These are phyloP conservation scores for Yamadazyma conglobata DNA, from an alignment of 1,139 yeast genomes.

Conservation along the genomic window DNA sequence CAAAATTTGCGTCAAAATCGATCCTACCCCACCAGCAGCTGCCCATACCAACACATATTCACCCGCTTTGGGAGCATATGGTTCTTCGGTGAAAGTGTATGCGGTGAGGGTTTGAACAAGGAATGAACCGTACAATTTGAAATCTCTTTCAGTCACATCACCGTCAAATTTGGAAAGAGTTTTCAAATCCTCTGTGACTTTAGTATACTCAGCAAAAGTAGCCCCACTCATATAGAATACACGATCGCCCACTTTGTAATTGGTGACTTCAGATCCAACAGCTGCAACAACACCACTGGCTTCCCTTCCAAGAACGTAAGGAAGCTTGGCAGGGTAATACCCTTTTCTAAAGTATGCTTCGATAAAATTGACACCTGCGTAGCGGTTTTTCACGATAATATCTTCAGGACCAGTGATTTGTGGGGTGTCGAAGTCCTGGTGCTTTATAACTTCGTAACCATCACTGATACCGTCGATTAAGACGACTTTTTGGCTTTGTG, in stretches of 20 bases:
- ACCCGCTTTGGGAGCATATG: conserved; percentile 61
- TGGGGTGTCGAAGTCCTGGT: conserved; percentile 58
- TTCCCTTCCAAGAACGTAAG: conserved; percentile 76
- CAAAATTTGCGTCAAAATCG: conserved; percentile 61
- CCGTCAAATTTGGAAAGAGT: conserved; percentile 48
- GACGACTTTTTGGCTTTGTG: conserved; percentile 57
- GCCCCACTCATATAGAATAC: conserved; percentile 53
- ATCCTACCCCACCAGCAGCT: conserved; percentile 94
- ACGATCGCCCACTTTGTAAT: conserved; percentile 65
- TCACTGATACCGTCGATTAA: conserved; percentile 54
- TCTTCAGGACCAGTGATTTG: conserved; percentile 47
- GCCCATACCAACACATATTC: conserved; percentile 80
- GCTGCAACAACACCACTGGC: conserved; percentile 75
- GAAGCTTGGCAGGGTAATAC: conserved; percentile 56
- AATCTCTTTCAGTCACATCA: conserved; percentile 33
- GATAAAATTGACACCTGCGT: conserved; percentile 77
- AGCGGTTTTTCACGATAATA: conserved; percentile 65
- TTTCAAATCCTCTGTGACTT: conserved; percentile 28
- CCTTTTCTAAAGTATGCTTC: conserved; percentile 83
- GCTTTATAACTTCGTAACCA: conserved; percentile 33
- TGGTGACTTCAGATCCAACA: conserved; percentile 57
- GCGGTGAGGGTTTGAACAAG: conserved; percentile 79
- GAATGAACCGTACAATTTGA: conserved; percentile 57
- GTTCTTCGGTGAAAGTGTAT: conserved; percentile 60
- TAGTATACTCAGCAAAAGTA: conserved; percentile 73